Percentiles rank a stretch among this genome's conserved stretches.
Conservation (phyloP, 2,329 filamentous ascomycete species). For the Colletotrichum sp. region DNA sequence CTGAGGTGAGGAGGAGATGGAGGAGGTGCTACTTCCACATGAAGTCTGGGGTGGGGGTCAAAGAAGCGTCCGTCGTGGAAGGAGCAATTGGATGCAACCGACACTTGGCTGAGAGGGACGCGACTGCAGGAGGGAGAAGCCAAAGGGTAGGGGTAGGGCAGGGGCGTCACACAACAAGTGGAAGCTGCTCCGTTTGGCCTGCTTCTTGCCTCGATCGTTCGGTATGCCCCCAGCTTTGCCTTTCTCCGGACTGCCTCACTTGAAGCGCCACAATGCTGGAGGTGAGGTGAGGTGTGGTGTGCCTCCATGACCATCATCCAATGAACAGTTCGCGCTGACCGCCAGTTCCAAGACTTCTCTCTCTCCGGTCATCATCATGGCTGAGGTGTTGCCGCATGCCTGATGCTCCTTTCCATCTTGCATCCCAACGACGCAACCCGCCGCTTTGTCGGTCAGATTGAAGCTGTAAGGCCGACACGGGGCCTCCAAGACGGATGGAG, state of each 20-base stretch:
- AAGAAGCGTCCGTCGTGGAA: not conserved
- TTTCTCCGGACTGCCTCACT: not conserved
- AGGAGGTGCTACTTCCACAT: not conserved
- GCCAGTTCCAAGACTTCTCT: not conserved
- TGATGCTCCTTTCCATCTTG: not conserved
- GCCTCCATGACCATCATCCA: not conserved
- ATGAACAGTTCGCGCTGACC: not conserved
- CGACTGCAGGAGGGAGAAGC: not conserved
- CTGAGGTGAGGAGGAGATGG: not conserved
- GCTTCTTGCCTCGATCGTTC: not conserved
- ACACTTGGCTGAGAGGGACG: not conserved
- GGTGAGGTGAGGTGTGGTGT: not conserved
- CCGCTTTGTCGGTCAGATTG: constrained; percentile 2
- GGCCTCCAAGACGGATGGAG: not conserved
- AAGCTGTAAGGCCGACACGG: not conserved
- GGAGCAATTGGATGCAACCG: not conserved
- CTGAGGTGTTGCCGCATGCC: not conserved
- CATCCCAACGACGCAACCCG: not conserved
- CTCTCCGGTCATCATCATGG: not conserved
- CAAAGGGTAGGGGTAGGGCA: not conserved
- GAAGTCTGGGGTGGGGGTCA: not conserved
- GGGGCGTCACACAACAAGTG: not conserved
- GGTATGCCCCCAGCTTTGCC: not conserved
- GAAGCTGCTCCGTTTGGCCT: not conserved
- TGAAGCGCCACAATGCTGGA: not conserved